phyloP scores from a whole-genome alignment of 208 protist genomes.

The Crithidia brevicula region DNA sequence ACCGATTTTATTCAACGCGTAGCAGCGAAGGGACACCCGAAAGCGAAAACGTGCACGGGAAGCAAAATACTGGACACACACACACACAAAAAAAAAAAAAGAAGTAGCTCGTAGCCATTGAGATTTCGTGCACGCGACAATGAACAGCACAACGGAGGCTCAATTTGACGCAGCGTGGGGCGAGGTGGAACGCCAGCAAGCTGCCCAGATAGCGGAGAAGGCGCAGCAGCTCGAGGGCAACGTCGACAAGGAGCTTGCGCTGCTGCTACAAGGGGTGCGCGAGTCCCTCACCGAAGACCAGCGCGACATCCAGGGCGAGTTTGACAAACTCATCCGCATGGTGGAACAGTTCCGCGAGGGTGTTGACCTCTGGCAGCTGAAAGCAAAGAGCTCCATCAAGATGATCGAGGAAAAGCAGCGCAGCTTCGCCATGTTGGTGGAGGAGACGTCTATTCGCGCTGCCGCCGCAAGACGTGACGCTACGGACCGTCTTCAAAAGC shows the following conservation, averaged over 20 bases:
- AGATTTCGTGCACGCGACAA: background rate
- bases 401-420: slow-evolving; percentile 83
- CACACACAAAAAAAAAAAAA: background rate
- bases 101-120: too few species aligned
- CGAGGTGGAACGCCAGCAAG: slow-evolving; percentile 52
- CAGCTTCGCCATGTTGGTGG: slow-evolving; percentile 56
- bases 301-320: slow-evolving; percentile 58
- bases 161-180: slow-evolving; percentile 53
- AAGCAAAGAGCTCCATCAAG: slow-evolving; percentile 70
- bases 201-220: slow-evolving; percentile 35
- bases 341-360: slow-evolving; percentile 71
- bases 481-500: slow-evolving; percentile 50
- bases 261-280: slow-evolving; percentile 40
- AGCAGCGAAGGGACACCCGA: too few species aligned
- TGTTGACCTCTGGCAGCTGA: slow-evolving; percentile 80
- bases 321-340: slow-evolving; percentile 68
- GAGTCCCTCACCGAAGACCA: slow-evolving; percentile 54
- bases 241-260: slow-evolving; percentile 54
- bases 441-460: slow-evolving; percentile 60
- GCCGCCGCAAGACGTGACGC: slow-evolving; percentile 49
- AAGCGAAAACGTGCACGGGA: too few species aligned
- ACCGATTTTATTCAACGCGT: too few species aligned
- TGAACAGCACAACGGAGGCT: slow-evolving; percentile 32
- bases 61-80: too few species aligned
- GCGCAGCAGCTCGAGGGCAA: slow-evolving; percentile 33